phyloP scores from a whole-genome alignment of 1,284 basidiomycete genomes.

The Ceratobasidium sp. region DNA sequence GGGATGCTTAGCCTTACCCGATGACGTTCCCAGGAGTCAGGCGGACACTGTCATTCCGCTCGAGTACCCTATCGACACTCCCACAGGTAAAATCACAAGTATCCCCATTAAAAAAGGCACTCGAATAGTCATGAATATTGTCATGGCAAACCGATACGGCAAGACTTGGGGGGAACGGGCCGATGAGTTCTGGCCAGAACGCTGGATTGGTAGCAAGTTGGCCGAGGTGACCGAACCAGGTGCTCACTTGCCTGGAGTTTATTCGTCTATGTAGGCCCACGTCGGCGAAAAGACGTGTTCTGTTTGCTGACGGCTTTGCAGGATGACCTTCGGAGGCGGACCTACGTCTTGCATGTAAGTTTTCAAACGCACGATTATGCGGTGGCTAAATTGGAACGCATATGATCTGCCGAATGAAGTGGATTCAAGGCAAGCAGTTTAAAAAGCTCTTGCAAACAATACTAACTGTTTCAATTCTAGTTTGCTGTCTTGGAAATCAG shows the following conservation, averaged over 20 bases:
- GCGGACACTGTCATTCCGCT: slow-evolving; percentile 22
- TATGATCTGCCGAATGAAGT: not conserved
- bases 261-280: slow-evolving; percentile 26
- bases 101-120: slow-evolving; percentile 46
- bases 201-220: slow-evolving; percentile 16
- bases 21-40: slow-evolving; percentile 9
- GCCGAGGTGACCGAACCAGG: slow-evolving; percentile 20
- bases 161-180: slow-evolving; percentile 24
- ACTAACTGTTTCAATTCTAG: not conserved
- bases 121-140: slow-evolving; percentile 45
- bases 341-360: slow-evolving; percentile 29
- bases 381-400: not conserved
- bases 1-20: not conserved
- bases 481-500: slow-evolving; percentile 24
- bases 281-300: not conserved
- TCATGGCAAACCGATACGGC: slow-evolving; percentile 48
- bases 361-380: not conserved
- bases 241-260: slow-evolving; percentile 29
- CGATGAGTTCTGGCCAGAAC: slow-evolving; percentile 17
- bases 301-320: not conserved
- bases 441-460: too few species aligned
- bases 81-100: slow-evolving; percentile 16
- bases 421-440: slow-evolving; percentile 11
- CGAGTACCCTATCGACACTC: slow-evolving; percentile 25
- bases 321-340: slow-evolving; percentile 36